Percentiles rank a stretch among this genome's conserved stretches.
Conservation (phyloP, 2,329 filamentous ascomycete species). For the Diaporthe aspalathi region DNA sequence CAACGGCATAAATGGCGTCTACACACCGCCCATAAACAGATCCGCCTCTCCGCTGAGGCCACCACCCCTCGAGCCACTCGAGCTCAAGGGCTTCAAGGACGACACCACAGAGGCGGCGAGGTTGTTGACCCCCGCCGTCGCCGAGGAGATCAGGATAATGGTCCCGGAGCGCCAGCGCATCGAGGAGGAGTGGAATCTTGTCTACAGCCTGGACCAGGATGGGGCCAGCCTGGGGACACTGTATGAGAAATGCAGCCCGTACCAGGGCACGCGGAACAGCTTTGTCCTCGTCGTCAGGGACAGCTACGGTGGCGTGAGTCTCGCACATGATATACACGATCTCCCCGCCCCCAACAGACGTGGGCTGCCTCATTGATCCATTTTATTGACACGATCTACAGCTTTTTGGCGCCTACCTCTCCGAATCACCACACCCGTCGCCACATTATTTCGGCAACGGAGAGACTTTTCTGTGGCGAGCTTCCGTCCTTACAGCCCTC, state of each 20-base stretch:
- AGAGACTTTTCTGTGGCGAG: slow-evolving; percentile 93
- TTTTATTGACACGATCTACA: slow-evolving; percentile 44
- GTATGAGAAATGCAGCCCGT: slow-evolving; percentile 81
- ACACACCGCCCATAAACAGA: slow-evolving; percentile 67
- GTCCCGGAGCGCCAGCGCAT: slow-evolving; percentile 89
- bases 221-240: slow-evolving; percentile 88
- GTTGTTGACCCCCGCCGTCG: slow-evolving; percentile 78
- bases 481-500: slow-evolving; percentile 73
- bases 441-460: slow-evolving; percentile 94
- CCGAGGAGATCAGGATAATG: slow-evolving; percentile 92
- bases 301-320: slow-evolving; percentile 75
- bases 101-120: slow-evolving; percentile 70
- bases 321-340: background rate
- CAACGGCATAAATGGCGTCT: slow-evolving; percentile 68
- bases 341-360: background rate
- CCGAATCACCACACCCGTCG: slow-evolving; percentile 83
- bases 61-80: slow-evolving; percentile 85
- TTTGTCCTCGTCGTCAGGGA: slow-evolving; percentile 92
- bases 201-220: slow-evolving; percentile 92
- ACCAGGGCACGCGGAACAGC: slow-evolving; percentile 77
- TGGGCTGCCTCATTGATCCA: background rate
- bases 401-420: slow-evolving; percentile 94
- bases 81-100: slow-evolving; percentile 73
- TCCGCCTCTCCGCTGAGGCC: slow-evolving; percentile 84
- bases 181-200: slow-evolving; percentile 84